Evolutionary conservation across 257 asterid species (phyloP).

Genomic region (Solanum chiquidenum): DNA sequence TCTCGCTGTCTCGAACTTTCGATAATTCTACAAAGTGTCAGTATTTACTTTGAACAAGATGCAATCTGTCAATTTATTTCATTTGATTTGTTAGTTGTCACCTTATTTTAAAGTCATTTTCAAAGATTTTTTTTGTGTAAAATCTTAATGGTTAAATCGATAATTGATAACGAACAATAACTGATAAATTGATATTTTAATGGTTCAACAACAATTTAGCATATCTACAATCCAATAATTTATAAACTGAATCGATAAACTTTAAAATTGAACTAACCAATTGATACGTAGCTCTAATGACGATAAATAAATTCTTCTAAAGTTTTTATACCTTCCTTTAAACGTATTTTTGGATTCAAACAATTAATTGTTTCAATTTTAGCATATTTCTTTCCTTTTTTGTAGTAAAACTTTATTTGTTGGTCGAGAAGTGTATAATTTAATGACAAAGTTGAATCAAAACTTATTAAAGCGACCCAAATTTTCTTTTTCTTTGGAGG

Average conservation of each 20-base stretch:
- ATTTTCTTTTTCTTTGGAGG: background rate
- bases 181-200: too few species aligned
- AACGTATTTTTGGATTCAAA: background rate
- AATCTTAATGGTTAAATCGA: too few species aligned
- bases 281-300: too few species aligned
- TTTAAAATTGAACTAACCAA: too few species aligned
- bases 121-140: too few species aligned
- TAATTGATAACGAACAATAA: too few species aligned
- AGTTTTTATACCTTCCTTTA: background rate
- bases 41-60: background rate
- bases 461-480: background rate
- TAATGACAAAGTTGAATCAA: background rate
- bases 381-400: background rate
- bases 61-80: too few species aligned
- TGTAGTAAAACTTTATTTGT: background rate
- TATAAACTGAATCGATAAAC: too few species aligned
- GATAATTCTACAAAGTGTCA: too few species aligned
- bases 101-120: too few species aligned
- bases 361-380: background rate
- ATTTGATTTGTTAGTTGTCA: background rate
- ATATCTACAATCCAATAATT: background rate
- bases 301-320: background rate
- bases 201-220: too few species aligned
- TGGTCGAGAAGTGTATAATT: background rate
- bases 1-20: accelerated